Evolutionary conservation across 2,329 filamentous ascomycete species (phyloP).

Genomic region (Neopestalotiopsis clavispora): DNA sequence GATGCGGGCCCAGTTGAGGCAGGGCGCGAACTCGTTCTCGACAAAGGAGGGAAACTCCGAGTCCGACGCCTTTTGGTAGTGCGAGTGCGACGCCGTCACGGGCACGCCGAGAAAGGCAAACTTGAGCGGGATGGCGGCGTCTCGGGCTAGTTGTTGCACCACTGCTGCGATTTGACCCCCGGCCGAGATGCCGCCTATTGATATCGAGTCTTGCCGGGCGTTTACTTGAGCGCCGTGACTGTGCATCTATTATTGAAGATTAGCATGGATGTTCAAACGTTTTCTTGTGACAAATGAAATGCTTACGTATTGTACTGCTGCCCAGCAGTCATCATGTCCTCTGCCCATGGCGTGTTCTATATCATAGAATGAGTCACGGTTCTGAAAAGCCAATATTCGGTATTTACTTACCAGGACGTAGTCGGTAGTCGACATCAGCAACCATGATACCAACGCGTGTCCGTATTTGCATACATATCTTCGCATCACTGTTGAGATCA

Average conservation of each 20-base stretch:
- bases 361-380: neutral
- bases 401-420: constrained; percentile 9
- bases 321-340: constrained; percentile 14
- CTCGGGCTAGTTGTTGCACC: constrained; percentile 11
- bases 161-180: constrained; percentile 14
- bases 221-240: neutral
- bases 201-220: constrained; percentile 11
- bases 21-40: constrained; percentile 16
- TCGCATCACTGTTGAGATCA: constrained; percentile 11
- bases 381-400: too few species aligned
- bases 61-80: constrained; percentile 9
- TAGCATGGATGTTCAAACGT: neutral
- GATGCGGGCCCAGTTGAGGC: constrained; percentile 15
- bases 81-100: constrained; percentile 3
- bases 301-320: constrained; percentile 14
- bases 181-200: constrained; percentile 16
- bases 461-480: constrained; percentile 15
- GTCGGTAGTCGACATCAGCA: constrained; percentile 12
- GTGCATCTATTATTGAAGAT: constrained; percentile 1
- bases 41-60: constrained; percentile 15
- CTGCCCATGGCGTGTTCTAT: constrained; percentile 12
- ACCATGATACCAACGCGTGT: constrained; percentile 12
- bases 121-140: constrained; percentile 2
- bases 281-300: neutral
- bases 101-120: constrained; percentile 13